Evolutionary conservation across 2,329 filamentous ascomycete species (phyloP).

Genomic region (Venturia oleaginea): DNA sequence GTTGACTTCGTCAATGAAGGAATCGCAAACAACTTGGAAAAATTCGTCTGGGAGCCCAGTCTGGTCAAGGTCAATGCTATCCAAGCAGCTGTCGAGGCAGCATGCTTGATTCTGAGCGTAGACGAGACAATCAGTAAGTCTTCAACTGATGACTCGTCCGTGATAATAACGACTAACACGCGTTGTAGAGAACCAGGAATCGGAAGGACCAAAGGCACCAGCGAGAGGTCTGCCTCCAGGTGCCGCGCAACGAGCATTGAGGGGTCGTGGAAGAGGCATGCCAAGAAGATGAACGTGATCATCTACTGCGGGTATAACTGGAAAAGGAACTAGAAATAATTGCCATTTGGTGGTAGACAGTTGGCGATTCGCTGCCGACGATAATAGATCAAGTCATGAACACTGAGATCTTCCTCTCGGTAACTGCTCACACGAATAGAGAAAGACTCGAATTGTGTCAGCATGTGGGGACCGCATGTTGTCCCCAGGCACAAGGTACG

Average conservation of each 20-base stretch:
- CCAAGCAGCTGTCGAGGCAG: constrained; percentile 89
- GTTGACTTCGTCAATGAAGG: constrained; percentile 93
- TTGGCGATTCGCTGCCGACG: background rate
- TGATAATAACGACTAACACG: constrained; percentile 18
- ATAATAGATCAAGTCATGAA: background rate
- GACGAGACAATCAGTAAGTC: constrained; percentile 86
- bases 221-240: constrained; percentile 51
- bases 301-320: background rate
- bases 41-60: constrained; percentile 95
- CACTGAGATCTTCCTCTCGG: background rate
- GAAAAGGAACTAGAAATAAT: background rate
- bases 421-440: background rate
- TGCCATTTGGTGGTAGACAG: background rate
- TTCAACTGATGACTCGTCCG: constrained; percentile 10
- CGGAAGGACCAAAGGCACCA: constrained; percentile 71
- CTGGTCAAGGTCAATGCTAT: constrained; percentile 96
- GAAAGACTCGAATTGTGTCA: background rate
- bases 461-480: background rate
- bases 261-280: constrained; percentile 79
- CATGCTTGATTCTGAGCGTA: constrained; percentile 88
- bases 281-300: constrained; percentile 57
- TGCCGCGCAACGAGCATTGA: constrained; percentile 79
- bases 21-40: constrained; percentile 86
- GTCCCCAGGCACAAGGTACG: background rate
- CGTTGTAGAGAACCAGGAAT: constrained; percentile 74